A percentile compares a stretch with the other conserved stretches of the same genome.
Conservation (phyloP, 257 asterid genomes). For the Vinca minor region DNA sequence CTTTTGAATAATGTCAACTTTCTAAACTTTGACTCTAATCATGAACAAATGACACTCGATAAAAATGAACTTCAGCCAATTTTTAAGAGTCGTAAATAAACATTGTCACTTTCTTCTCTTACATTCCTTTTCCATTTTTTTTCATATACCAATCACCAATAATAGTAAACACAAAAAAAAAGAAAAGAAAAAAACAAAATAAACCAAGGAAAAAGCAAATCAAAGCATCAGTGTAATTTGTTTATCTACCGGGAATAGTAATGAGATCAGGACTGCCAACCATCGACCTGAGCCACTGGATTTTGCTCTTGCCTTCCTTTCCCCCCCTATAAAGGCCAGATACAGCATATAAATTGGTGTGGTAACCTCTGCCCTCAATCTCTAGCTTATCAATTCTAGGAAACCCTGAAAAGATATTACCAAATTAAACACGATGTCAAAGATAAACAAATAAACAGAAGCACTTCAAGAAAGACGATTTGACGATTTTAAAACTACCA, state of each 20-base stretch:
- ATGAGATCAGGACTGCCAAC: conserved; percentile 99
- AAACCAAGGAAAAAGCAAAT: not conserved
- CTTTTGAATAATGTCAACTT: not conserved
- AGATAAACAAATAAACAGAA: not conserved
- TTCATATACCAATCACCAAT: not conserved
- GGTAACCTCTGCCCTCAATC: conserved; percentile 97
- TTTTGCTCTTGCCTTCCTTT: conserved; percentile 88
- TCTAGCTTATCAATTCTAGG: conserved; percentile 89
- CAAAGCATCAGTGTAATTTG: not conserved
- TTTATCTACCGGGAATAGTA: conserved; percentile 65
- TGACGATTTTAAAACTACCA: not conserved
- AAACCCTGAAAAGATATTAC: conserved; percentile 42
- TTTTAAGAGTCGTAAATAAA: not conserved
- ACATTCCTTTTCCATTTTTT: not conserved
- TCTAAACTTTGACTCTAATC: not conserved
- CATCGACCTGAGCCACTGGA: conserved; percentile 99
- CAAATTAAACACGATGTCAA: not conserved
- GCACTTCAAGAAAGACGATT: not conserved
- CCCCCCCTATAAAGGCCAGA: conserved; percentile 89
- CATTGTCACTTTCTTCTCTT: not conserved
- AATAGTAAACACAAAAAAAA: not conserved
- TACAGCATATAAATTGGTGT: conserved; percentile 85
- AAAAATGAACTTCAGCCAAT: not conserved
- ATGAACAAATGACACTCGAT: not conserved
- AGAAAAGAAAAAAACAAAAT: not conserved